Evolutionary conservation across 2,329 filamentous ascomycete genomes (phyloP).

Genomic region (Phialemoniopsis sp.): DNA sequence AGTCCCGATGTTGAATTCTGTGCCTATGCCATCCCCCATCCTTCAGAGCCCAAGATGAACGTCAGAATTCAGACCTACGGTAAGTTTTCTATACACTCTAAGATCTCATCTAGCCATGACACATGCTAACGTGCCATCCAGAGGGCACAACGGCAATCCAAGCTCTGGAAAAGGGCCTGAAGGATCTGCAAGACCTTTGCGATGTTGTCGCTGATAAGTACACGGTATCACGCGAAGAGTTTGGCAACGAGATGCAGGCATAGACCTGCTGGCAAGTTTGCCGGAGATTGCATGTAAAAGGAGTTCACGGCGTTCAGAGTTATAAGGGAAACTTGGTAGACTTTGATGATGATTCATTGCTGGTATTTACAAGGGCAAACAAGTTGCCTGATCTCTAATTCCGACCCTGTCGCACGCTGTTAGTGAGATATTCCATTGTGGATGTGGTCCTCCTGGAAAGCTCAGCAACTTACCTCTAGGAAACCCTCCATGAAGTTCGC

Average conservation of each 20-base stretch:
- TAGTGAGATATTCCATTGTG: too few species aligned
- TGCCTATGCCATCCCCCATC: conserved; percentile 95
- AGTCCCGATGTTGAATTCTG: conserved; percentile 97
- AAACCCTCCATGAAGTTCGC: conserved; percentile 92
- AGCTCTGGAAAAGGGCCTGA: conserved; percentile 84
- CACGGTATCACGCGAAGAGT: conserved; percentile 60
- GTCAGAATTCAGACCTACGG: conserved; percentile 95
- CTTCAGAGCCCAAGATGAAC: conserved; percentile 95
- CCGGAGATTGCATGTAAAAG: too few species aligned
- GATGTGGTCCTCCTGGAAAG: neutral
- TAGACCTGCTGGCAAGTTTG: too few species aligned
- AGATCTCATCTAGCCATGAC: conserved; percentile 2
- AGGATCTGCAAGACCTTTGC: conserved; percentile 85
- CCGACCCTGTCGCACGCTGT: too few species aligned
- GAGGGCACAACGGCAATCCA: conserved; percentile 77
- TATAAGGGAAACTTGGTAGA: too few species aligned
- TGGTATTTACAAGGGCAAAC: too few species aligned
- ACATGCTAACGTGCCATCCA: conserved; percentile 27
- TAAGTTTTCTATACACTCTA: conserved; percentile 40
- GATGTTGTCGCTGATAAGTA: conserved; percentile 95
- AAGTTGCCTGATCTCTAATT: too few species aligned
- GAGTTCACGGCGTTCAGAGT: too few species aligned
- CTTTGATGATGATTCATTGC: too few species aligned
- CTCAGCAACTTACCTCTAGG: conserved; percentile 69
- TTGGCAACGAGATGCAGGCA: conserved; percentile 18